phyloP scores from a whole-genome alignment of 2,329 filamentous ascomycete species.

The Chaetomium olivaceum region DNA sequence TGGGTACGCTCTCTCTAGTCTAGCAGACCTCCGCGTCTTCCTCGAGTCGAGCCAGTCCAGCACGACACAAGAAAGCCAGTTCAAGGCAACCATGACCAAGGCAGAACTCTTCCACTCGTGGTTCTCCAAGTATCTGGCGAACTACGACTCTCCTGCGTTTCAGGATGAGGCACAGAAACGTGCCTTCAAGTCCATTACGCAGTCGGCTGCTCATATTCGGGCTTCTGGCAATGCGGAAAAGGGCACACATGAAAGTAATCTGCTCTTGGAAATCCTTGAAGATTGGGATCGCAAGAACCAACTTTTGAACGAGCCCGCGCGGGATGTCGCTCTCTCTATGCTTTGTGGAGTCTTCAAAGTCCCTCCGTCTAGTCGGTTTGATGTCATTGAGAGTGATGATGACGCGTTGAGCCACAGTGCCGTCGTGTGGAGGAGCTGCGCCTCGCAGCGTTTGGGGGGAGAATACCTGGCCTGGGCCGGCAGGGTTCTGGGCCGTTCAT shows the following conservation, averaged over 20 bases:
- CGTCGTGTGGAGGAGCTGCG: slow-evolving; percentile 75
- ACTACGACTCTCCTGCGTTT: slow-evolving; percentile 59
- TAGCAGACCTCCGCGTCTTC: slow-evolving; percentile 77
- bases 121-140: slow-evolving; percentile 69
- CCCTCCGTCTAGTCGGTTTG: slow-evolving; percentile 57
- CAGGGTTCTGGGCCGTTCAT: slow-evolving; percentile 79
- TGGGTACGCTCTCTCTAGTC: slow-evolving; percentile 74
- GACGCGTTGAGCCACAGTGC: slow-evolving; percentile 63
- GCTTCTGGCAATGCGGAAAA: slow-evolving; percentile 68
- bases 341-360: slow-evolving; percentile 74
- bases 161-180: slow-evolving; percentile 49
- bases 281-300: slow-evolving; percentile 64
- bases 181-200: slow-evolving; percentile 67
- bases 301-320: slow-evolving; percentile 69
- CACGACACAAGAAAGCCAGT: slow-evolving; percentile 82
- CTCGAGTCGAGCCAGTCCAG: slow-evolving; percentile 72
- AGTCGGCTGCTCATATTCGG: slow-evolving; percentile 67
- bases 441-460: slow-evolving; percentile 60
- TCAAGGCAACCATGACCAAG: slow-evolving; percentile 73
- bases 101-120: slow-evolving; percentile 75
- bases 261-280: slow-evolving; percentile 76
- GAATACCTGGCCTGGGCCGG: slow-evolving; percentile 84
- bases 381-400: slow-evolving; percentile 69
- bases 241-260: slow-evolving; percentile 72
- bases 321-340: slow-evolving; percentile 68